phyloP scores from a whole-genome alignment of 2,329 filamentous ascomycete species.

The Pseudogymnoascus sp. region DNA sequence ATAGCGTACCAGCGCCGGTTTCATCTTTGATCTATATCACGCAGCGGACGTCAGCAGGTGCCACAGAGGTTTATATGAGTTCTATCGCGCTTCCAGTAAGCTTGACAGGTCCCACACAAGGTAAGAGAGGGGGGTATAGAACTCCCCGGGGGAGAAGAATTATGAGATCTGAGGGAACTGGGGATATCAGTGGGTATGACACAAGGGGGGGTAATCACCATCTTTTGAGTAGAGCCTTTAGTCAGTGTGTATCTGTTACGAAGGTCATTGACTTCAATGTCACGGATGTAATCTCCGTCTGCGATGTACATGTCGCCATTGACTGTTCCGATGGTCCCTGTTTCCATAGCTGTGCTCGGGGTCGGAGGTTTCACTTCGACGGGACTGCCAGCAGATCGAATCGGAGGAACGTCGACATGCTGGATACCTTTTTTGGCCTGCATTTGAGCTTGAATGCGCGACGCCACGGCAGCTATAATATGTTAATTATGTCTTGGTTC shows the following conservation, averaged over 20 bases:
- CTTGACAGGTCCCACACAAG: slow-evolving; percentile 53
- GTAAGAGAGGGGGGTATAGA: slow-evolving; percentile 18
- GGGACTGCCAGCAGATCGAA: slow-evolving; percentile 46
- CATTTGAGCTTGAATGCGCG: slow-evolving; percentile 74
- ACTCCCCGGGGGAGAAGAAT: slow-evolving; percentile 26
- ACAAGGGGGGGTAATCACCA: slow-evolving; percentile 84
- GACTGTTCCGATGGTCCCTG: slow-evolving; percentile 40
- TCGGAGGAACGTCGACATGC: slow-evolving; percentile 80
- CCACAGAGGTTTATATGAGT: slow-evolving; percentile 59
- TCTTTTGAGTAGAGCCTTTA: slow-evolving; percentile 95
- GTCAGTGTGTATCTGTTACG: slow-evolving; percentile 95
- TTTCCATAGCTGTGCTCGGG: slow-evolving; percentile 18
- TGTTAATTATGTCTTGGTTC: neutral
- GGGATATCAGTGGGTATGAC: slow-evolving; percentile 55
- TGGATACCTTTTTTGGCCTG: slow-evolving; percentile 84
- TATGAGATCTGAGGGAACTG: slow-evolving; percentile 28
- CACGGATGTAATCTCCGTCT: slow-evolving; percentile 96
- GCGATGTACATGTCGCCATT: slow-evolving; percentile 88
- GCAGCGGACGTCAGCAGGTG: slow-evolving; percentile 87
- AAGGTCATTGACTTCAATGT: slow-evolving; percentile 97
- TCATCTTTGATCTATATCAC: slow-evolving; percentile 99
- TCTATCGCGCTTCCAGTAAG: slow-evolving; percentile 63
- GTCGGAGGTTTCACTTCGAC: slow-evolving; percentile 4
- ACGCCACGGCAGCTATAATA: slow-evolving; percentile 68
- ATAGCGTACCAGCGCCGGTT: slow-evolving; percentile 96